Conservation (phyloP, 371 early-diverging fungal species). For the Dinochytrium kinnereticum region DNA sequence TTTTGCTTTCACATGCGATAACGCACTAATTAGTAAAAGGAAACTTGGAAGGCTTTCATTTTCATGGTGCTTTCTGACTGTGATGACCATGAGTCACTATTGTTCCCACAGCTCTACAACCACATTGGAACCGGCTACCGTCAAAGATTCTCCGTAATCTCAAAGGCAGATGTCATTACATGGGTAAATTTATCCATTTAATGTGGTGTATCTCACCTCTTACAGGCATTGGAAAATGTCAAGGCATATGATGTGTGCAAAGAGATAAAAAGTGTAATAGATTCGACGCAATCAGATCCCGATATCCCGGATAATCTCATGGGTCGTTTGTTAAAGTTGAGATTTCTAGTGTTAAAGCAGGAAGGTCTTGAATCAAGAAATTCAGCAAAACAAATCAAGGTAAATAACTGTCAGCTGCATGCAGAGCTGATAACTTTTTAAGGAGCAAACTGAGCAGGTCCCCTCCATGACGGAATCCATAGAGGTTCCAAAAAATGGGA, state of each 20-base stretch:
- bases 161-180: slow-evolving; percentile 39
- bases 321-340: slow-evolving; percentile 41
- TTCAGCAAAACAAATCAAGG: slow-evolving; percentile 17
- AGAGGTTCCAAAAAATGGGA: slow-evolving; percentile 25
- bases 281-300: slow-evolving; percentile 29
- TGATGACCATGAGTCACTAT: neutral
- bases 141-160: slow-evolving; percentile 41
- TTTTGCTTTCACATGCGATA: neutral
- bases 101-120: slow-evolving; percentile 25
- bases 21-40: neutral
- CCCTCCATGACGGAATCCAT: neutral
- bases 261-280: slow-evolving; percentile 48
- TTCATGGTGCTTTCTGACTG: slow-evolving; percentile 23
- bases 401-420: neutral
- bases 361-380: slow-evolving; percentile 52
- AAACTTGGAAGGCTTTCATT: slow-evolving; percentile 42
- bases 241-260: slow-evolving; percentile 48
- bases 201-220: neutral
- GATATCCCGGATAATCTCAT: slow-evolving; percentile 46
- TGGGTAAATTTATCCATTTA: slow-evolving; percentile 40
- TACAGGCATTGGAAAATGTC: slow-evolving; percentile 44
- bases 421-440: neutral
- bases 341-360: slow-evolving; percentile 42
- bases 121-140: slow-evolving; percentile 44
- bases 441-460: neutral